phyloP scores from a whole-genome alignment of 805 yeast genomes.

The Kodamaea restingae region DNA sequence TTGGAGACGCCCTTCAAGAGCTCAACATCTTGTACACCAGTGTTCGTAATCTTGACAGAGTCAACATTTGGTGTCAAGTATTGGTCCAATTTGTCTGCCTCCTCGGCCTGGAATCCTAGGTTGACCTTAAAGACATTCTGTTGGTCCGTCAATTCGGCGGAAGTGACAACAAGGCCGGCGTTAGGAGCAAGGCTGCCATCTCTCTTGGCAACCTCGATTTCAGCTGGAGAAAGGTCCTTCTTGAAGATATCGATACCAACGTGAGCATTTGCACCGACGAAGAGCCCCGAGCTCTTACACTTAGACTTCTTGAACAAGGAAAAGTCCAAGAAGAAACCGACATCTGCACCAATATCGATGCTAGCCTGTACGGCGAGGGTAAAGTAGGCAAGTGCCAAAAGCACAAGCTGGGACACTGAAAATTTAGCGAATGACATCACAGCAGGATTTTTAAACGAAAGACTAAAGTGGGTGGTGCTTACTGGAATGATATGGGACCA shows the following conservation, averaged over 20 bases:
- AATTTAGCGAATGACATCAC: conserved; percentile 1
- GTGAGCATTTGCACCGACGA: background rate
- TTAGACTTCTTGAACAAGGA: background rate
- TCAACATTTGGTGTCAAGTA: conserved; percentile 15
- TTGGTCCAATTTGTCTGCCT: conserved; percentile 15
- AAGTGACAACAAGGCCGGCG: conserved; percentile 23
- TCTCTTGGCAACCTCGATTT: conserved; percentile 11
- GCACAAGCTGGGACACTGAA: conserved; percentile 1
- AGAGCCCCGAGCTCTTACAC: background rate
- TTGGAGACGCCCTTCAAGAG: conserved; percentile 3
- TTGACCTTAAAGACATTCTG: conserved; percentile 18
- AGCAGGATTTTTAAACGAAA: background rate
- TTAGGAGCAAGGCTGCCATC: conserved; percentile 15
- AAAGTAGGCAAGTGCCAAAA: conserved; percentile 3
- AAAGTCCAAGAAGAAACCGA: background rate
- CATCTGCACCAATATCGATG: background rate
- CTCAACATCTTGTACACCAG: conserved; percentile 15
- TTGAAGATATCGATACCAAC: background rate
- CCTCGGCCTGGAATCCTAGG: conserved; percentile 20
- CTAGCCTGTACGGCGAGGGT: background rate
- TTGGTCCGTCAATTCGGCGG: conserved; percentile 14
- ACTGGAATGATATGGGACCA: background rate
- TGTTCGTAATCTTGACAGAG: conserved; percentile 17
- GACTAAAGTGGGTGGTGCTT: conserved; percentile 1
- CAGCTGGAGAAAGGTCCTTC: conserved; percentile 7